Percentiles rank a stretch among this genome's conserved stretches.
phyloP scores from a whole-genome alignment of 441 rosid species.

The Populus trichocarpa region DNA sequence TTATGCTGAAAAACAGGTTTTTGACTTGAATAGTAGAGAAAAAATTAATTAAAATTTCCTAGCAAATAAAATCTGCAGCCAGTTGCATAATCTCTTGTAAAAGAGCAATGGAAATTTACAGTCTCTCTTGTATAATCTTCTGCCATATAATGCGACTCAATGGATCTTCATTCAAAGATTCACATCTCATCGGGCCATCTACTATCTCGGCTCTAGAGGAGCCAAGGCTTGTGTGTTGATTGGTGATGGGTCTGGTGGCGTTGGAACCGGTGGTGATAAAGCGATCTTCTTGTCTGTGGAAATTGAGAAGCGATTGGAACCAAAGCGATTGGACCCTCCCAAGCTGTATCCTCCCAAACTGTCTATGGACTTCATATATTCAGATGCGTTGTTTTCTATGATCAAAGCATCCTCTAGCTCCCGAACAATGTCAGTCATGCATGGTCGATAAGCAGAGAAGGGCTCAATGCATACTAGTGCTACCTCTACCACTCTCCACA shows the following conservation, averaged over 20 bases:
- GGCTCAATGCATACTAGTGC: constrained; percentile 69
- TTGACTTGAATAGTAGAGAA: constrained; percentile 12
- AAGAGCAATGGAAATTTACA: constrained; percentile 6
- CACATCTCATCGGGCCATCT: constrained; percentile 14
- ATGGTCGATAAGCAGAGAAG: constrained; percentile 57
- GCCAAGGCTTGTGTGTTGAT: constrained; percentile 41
- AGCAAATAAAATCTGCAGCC: constrained; percentile 2
- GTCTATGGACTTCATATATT: constrained; percentile 76
- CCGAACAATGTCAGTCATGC: constrained; percentile 58
- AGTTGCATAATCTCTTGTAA: not conserved
- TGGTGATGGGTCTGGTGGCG: constrained; percentile 44
- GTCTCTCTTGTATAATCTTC: constrained; percentile 4
- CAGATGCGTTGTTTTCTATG: constrained; percentile 82
- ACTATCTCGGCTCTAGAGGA: constrained; percentile 62
- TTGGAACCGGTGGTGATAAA: constrained; percentile 36
- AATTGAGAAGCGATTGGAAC: constrained; percentile 62
- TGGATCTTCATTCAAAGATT: constrained; percentile 13
- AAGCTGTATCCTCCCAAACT: constrained; percentile 63
- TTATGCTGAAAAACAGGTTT: constrained; percentile 17
- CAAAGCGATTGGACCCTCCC: constrained; percentile 62
- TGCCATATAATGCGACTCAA: constrained; percentile 8
- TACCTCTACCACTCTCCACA: constrained; percentile 83
- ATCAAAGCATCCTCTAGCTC: constrained; percentile 77
- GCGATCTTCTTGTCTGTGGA: constrained; percentile 41
- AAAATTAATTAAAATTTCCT: not conserved